Evolutionary conservation across 78 protist species (phyloP).

Genomic region (Dictyostelium purpureum): DNA sequence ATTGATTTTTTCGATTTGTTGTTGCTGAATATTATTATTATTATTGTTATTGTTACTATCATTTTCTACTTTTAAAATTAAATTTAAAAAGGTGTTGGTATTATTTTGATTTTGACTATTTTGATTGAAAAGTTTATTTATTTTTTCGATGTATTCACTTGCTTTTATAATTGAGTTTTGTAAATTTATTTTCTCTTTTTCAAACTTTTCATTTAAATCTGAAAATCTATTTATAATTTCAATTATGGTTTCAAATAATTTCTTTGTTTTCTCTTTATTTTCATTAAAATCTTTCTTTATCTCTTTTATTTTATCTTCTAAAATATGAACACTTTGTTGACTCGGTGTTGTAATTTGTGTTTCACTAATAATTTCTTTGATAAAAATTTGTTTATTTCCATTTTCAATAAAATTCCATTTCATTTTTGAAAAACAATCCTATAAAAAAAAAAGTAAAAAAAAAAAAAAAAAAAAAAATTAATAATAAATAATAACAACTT

Average conservation of each 20-base stretch:
- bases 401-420: slow-evolving; percentile 60
- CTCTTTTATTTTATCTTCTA: background rate
- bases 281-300: slow-evolving; percentile 60
- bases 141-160: background rate
- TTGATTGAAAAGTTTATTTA: background rate
- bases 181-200: background rate
- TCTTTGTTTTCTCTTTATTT: slow-evolving; percentile 23
- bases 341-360: slow-evolving; percentile 12
- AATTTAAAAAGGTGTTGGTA: background rate
- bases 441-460: background rate
- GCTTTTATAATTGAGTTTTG: background rate
- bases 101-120: background rate
- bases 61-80: background rate
- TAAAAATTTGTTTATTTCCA: slow-evolving; percentile 56
- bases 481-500: background rate
- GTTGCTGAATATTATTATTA: background rate
- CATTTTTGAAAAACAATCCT: slow-evolving; percentile 62
- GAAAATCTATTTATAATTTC: background rate
- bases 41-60: background rate
- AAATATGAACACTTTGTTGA: background rate
- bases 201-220: background rate
- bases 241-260: background rate
- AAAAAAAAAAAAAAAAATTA: too few species aligned
- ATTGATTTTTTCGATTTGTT: background rate
- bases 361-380: slow-evolving; percentile 2